Conservation (phyloP, 2,329 filamentous ascomycete species). For the Fusarium nodosum region DNA sequence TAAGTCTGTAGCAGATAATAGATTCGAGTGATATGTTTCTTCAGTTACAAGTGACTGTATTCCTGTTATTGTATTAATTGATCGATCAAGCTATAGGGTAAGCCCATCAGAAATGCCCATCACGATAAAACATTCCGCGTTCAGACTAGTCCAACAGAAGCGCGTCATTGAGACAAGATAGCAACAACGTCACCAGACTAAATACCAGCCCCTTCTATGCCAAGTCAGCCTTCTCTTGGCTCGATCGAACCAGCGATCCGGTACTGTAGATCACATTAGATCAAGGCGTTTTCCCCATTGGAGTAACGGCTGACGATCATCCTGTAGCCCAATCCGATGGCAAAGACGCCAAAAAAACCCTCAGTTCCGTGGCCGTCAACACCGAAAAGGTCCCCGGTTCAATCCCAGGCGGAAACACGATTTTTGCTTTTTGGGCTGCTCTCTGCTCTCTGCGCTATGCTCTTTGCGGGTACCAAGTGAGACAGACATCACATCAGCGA, state of each 20-base stretch:
- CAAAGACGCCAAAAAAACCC: neutral
- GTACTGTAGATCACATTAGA: neutral
- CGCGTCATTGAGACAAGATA: neutral
- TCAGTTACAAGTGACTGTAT: neutral
- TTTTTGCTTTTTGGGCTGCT: neutral
- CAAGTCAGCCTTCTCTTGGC: neutral
- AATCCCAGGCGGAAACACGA: constrained; percentile 17
- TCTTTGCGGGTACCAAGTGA: neutral
- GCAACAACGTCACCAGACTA: neutral
- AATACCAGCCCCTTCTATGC: neutral
- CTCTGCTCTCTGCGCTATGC: neutral
- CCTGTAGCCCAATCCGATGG: neutral
- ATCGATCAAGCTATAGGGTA: neutral
- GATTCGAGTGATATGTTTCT: rapidly evolving
- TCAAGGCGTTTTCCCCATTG: neutral
- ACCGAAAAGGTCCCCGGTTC: constrained; percentile 27
- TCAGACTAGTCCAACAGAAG: neutral
- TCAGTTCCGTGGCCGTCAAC: constrained; percentile 21
- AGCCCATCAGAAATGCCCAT: too few species aligned
- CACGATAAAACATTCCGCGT: neutral
- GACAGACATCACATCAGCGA: rapidly evolving
- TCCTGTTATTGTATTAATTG: neutral
- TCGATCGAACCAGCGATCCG: neutral
- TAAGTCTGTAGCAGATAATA: neutral
- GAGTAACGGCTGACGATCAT: neutral